Percentiles rank a stretch among this genome's conserved stretches.
phyloP scores from a whole-genome alignment of 768 basidiomycete genomes.

The Cyathus striatus region DNA sequence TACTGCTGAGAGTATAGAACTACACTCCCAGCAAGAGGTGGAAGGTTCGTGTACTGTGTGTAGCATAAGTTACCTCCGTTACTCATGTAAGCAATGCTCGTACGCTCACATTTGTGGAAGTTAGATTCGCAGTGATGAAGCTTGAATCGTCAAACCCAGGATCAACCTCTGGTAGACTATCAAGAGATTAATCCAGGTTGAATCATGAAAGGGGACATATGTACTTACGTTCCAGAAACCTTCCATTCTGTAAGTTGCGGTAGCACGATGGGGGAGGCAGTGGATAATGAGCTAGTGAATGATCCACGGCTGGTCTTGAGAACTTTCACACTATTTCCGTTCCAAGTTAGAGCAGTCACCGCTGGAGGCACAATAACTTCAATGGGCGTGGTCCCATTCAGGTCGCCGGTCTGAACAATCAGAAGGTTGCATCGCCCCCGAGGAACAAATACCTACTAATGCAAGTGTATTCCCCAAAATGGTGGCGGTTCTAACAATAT shows the following conservation, averaged over 20 bases:
- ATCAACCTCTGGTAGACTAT: conserved; percentile 44
- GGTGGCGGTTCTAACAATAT: conserved; percentile 44
- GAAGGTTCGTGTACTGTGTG: conserved; percentile 43
- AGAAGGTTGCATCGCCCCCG: neutral
- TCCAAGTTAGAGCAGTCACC: conserved; percentile 35
- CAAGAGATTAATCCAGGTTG: neutral
- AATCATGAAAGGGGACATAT: neutral
- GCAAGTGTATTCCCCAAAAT: conserved; percentile 29
- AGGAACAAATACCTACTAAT: conserved; percentile 18
- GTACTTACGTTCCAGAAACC: conserved; percentile 34
- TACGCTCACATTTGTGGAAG: conserved; percentile 34
- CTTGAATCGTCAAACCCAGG: conserved; percentile 42
- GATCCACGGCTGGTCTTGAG: conserved; percentile 22
- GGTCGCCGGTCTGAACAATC: conserved; percentile 36
- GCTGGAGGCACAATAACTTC: conserved; percentile 36
- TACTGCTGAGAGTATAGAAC: conserved; percentile 52
- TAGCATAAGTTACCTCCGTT: too few relatives aligned
- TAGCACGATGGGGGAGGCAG: conserved; percentile 13
- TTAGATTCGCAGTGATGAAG: conserved; percentile 37
- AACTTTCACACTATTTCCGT: conserved; percentile 20
- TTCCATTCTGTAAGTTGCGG: conserved; percentile 41
- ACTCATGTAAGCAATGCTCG: neutral
- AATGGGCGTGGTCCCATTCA: conserved; percentile 41
- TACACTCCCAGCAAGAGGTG: conserved; percentile 32
- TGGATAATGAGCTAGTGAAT: conserved; percentile 18